These are phyloP conservation scores for Amborella trichopoda DNA, from an alignment of 164 flowering plant species.

Conservation along the genomic window DNA sequence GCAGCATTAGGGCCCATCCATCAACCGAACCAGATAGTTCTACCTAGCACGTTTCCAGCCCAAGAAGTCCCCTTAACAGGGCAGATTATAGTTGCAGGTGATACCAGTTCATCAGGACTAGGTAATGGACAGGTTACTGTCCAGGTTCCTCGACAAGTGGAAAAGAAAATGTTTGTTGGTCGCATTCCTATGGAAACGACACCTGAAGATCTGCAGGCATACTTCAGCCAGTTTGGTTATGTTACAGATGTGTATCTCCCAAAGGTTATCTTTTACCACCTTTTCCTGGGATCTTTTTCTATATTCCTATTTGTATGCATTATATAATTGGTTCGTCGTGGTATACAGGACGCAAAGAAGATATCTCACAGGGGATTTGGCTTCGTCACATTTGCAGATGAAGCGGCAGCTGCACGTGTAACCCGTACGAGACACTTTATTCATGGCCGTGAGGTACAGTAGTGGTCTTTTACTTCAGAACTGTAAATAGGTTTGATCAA, in stretches of 20 bases:
- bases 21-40: slow-evolving; percentile 1
- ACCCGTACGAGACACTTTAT: slow-evolving; percentile 8
- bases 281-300: background rate
- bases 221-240: slow-evolving; percentile 16
- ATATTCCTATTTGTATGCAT: background rate
- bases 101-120: slow-evolving; percentile 2
- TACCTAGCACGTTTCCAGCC: background rate
- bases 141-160: slow-evolving; percentile 2
- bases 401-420: slow-evolving; percentile 15
- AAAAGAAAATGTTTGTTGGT: slow-evolving; percentile 13
- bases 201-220: slow-evolving; percentile 13
- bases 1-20: slow-evolving; percentile 1
- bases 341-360: slow-evolving; percentile 12
- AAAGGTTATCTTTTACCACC: slow-evolving; percentile 4
- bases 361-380: slow-evolving; percentile 13
- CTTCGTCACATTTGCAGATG: slow-evolving; percentile 16
- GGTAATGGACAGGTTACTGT: slow-evolving; percentile 5
- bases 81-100: slow-evolving; percentile 5
- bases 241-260: slow-evolving; percentile 16
- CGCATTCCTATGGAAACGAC: slow-evolving; percentile 16
- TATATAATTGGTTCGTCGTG: background rate
- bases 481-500: background rate
- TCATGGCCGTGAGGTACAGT: slow-evolving; percentile 14
- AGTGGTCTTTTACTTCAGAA: background rate
- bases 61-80: slow-evolving; percentile 5